Evolutionary conservation across 495 filamentous ascomycete species (phyloP).

Genomic region (Alectoria sarmentosa): DNA sequence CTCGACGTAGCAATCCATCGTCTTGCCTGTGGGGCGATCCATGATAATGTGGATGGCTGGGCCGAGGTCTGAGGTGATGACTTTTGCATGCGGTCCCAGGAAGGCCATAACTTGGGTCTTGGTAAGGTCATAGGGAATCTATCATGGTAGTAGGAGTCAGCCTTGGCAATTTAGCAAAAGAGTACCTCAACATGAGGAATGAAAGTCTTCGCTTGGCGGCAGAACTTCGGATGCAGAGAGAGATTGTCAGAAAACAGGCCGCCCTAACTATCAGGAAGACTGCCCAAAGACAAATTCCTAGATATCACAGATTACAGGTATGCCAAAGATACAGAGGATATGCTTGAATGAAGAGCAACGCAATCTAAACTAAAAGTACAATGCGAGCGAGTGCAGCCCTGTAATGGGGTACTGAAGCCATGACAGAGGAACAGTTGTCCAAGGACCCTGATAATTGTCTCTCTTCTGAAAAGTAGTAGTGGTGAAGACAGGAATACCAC

Average conservation of each 20-base stretch:
- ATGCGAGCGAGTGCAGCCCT: neutral
- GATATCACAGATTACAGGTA: too few species aligned
- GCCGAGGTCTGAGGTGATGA: conserved; percentile 46
- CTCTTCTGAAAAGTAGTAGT: neutral
- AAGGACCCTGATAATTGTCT: too few species aligned
- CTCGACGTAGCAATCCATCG: conserved; percentile 69
- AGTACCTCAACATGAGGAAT: neutral
- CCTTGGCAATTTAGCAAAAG: neutral
- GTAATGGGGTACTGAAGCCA: neutral
- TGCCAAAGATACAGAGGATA: neutral
- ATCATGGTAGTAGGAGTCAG: conserved; percentile 5
- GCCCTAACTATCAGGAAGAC: neutral
- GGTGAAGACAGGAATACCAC: neutral
- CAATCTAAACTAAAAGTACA: conserved; percentile 7
- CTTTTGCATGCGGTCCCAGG: conserved; percentile 56
- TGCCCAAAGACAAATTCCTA: neutral
- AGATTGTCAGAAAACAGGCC: neutral
- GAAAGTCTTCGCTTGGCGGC: neutral
- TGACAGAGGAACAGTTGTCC: neutral
- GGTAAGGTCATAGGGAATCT: conserved; percentile 65
- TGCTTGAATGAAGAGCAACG: neutral
- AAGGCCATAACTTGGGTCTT: conserved; percentile 63
- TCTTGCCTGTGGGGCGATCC: conserved; percentile 72
- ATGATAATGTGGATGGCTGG: conserved; percentile 75
- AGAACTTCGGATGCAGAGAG: neutral